These are phyloP conservation scores for Acanthamoeba triangularis DNA, from an alignment of 208 protist genomes.

Conservation along the genomic window DNA sequence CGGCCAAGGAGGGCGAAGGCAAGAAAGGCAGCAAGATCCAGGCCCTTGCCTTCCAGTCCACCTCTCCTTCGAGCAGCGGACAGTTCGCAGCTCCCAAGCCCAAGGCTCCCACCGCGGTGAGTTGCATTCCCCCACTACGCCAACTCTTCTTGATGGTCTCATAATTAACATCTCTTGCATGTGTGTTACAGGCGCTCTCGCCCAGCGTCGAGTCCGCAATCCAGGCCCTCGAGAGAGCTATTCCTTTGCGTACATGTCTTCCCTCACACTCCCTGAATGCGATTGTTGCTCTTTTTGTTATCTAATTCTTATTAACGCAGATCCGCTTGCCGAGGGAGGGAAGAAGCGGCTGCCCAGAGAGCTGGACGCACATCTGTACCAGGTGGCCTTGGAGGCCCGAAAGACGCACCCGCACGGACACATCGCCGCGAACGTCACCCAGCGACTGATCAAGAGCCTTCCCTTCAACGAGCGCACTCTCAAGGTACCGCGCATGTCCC, in stretches of 20 bases:
- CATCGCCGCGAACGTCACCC: background rate
- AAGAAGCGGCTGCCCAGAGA: constrained; percentile 23
- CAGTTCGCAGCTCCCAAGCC: constrained; percentile 6
- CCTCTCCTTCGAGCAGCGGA: background rate
- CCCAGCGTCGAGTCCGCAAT: background rate
- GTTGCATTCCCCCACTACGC: background rate
- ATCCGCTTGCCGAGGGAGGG: background rate
- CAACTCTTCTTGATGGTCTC: background rate
- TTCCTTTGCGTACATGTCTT: background rate
- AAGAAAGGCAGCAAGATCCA: constrained; percentile 32
- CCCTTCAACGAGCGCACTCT: constrained; percentile 30
- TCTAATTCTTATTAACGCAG: background rate
- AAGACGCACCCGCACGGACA: constrained; percentile 11
- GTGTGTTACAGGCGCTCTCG: background rate
- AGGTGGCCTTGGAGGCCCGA: background rate
- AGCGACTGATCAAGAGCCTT: background rate
- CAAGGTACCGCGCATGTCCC: background rate
- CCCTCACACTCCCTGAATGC: background rate
- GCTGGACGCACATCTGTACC: background rate
- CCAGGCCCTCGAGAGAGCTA: background rate
- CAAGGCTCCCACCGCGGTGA: background rate
- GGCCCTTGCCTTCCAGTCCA: background rate
- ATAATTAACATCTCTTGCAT: background rate
- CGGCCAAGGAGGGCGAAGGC: background rate
- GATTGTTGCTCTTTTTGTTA: background rate